Conservation (phyloP, 176 grass and related monocot genomes). For the bread wheat (Triticum aestivum) region IWGSC_CS_RefSeq_v2.1 NC_057808.1:11531425-11531924, state of each 20-base stretch:
- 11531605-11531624: constrained; percentile 86
- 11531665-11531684: constrained; percentile 17
- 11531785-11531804: constrained; percentile 30
- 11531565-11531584: constrained; percentile 68
- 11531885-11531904: not conserved
- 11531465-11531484: not conserved
- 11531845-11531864: constrained; percentile 89
- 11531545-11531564: constrained; percentile 81
- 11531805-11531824: constrained; percentile 57
- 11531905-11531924: not conserved
- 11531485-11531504: not conserved
- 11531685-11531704: not conserved
- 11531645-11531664: constrained; percentile 69
- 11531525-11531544: not conserved
- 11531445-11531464: not conserved
- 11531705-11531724: constrained; percentile 13
- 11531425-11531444: no score
- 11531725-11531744: not conserved
- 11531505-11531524: constrained; percentile 10
- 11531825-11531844: constrained; percentile 85
- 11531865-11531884: constrained; percentile 80
- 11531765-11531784: constrained; percentile 17
- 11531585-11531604: constrained; percentile 82
- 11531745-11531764: not conserved
- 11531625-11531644: constrained; percentile 89